Base-by-base conservation (phyloP, 2,329 filamentous ascomycete genomes). In the Ambrosiella cleistominuta region DNA sequence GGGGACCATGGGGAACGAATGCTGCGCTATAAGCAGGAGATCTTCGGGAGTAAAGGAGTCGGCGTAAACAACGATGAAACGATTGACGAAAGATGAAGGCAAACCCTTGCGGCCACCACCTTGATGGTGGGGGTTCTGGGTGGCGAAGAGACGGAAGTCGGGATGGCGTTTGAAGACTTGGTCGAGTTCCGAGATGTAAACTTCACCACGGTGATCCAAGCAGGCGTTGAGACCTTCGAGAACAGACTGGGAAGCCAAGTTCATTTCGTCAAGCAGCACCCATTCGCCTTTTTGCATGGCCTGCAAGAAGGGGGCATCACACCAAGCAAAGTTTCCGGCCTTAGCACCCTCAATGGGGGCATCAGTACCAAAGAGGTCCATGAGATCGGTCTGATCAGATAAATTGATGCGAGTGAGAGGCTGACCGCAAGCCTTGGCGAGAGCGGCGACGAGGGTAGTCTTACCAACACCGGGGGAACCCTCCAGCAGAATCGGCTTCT, bases 261-360 rank as follows among this genome's bases (percentile, higher is more conserved):
- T 98, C 93, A 98, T 98, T 73, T 98, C 93, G 66, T 98, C 93
- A 0, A 98, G 77, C 36, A 98, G 74, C 9, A 98, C 93, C 93
- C 93, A 98, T 64, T 95, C 87, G 36, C 93, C 93, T 60, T 81
- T 86, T 67, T 97, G 93, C 91, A 98, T 97, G 0, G 93, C 93
- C 67, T 88, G 86, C 17, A 98, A 74, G 67, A 98, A 97, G 0
- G 93, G 90, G 0, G 91, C 93, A 68, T 98, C 91, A 64, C 89
- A 81, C 93, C 93, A 98, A 1, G 87, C 85, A 66, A 98, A 98
- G 61, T 87, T 85, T 1, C 93, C 93, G 7, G 89, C 85, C 65
- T 86, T 82, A 0, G 86, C 88, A n/a, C 89, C 90, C 70, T 97
- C 93, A 2, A 95, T 83, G 0, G 93, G 93, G 7, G 95, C 88